A percentile compares a stretch with the other conserved stretches of the same genome.
Evolutionary conservation across 768 basidiomycete genomes (phyloP).

Genomic region (Pisolithus sp.): DNA sequence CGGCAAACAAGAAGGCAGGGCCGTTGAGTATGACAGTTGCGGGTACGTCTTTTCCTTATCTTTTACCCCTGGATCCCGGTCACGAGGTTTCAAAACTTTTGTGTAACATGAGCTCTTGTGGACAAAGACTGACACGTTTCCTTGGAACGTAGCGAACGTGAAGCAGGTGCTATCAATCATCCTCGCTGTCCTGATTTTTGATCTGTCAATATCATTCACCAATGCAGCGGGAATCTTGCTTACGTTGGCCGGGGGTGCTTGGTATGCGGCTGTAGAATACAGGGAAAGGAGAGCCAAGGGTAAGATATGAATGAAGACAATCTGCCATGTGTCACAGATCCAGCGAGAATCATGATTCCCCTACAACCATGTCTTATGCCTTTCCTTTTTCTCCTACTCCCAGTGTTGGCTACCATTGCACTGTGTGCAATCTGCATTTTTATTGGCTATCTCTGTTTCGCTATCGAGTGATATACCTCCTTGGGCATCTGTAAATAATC

Average conservation of each 20-base stretch:
- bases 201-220: slow-evolving; percentile 68
- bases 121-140: slow-evolving; percentile 4
- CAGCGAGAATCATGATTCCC: no score
- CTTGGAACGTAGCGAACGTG: slow-evolving; percentile 56
- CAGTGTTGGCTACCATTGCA: no score
- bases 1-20: slow-evolving; percentile 89
- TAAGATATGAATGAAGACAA: slow-evolving; percentile 5
- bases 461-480: no score
- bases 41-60: slow-evolving; percentile 40
- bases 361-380: no score
- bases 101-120: slow-evolving; percentile 2
- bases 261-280: slow-evolving; percentile 68
- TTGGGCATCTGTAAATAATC: no score
- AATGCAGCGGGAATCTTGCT: slow-evolving; percentile 81
- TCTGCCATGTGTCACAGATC: no score
- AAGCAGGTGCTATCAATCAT: slow-evolving; percentile 92
- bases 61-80: not conserved
- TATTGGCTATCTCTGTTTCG: no score
- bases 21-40: slow-evolving; percentile 89
- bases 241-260: slow-evolving; percentile 81
- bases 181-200: slow-evolving; percentile 76
- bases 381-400: no score
- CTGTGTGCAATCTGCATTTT: no score
- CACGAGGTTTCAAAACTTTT: not conserved
- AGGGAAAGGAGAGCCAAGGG: slow-evolving; percentile 34